Evolutionary conservation across 306 rosid genomes (phyloP).

Genomic region (Rosa lucieae): DNA sequence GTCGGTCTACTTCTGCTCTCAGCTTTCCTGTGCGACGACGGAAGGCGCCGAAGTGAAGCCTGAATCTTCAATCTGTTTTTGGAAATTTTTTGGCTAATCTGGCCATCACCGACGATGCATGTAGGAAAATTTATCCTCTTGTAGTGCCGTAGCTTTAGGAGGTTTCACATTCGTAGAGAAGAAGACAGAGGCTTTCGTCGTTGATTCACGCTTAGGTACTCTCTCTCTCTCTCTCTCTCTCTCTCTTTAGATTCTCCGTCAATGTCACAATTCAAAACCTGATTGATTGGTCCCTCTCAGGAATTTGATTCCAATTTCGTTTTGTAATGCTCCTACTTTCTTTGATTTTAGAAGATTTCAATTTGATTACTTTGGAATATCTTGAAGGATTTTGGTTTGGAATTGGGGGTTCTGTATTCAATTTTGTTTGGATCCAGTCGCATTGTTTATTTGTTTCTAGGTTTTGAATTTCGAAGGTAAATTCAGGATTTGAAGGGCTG

Average conservation of each 20-base stretch:
- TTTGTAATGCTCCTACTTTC: not conserved
- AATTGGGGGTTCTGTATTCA: not conserved
- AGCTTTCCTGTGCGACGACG: too few relatives aligned
- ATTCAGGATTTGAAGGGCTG: not conserved
- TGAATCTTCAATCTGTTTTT: too few relatives aligned
- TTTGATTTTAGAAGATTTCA: not conserved
- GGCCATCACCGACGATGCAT: too few relatives aligned
- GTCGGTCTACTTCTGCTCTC: too few relatives aligned
- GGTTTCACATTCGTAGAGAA: not conserved
- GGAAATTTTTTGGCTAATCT: too few relatives aligned
- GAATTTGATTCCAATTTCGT: not conserved
- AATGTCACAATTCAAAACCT: not conserved
- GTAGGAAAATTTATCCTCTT: too few relatives aligned
- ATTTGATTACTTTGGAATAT: too few relatives aligned
- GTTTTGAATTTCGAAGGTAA: not conserved
- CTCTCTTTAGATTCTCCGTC: not conserved
- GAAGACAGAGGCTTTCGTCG: not conserved
- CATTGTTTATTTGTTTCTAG: not conserved
- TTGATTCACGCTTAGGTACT: constrained; percentile 8
- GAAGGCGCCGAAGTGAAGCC: too few relatives aligned
- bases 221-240: not conserved
- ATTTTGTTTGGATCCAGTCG: not conserved
- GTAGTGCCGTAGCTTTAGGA: too few relatives aligned
- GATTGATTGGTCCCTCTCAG: not conserved
- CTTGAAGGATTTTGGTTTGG: not conserved